Conservation (phyloP, 2,329 filamentous ascomycete genomes). For the Ceratocystis destructans region DNA sequence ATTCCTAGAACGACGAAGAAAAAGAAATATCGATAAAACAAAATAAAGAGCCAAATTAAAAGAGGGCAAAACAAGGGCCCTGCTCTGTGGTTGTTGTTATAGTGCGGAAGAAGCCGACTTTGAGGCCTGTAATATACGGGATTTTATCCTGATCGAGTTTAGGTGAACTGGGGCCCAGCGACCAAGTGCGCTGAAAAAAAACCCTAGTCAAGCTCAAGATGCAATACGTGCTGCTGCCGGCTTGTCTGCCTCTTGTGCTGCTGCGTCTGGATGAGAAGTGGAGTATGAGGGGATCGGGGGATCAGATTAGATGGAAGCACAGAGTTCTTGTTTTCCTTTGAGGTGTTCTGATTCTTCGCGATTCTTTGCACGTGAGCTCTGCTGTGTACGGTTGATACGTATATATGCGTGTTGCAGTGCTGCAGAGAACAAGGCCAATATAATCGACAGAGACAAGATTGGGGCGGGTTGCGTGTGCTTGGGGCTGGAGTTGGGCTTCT, state of each 20-base stretch:
- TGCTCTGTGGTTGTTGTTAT: background rate
- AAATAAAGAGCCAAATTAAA: background rate
- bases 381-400: no score
- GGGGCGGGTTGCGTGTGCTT: no score
- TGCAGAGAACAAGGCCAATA: no score
- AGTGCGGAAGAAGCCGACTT: background rate
- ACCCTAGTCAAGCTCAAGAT: constrained; percentile 14
- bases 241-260: no score
- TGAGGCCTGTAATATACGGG: constrained; percentile 7
- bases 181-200: constrained; percentile 12
- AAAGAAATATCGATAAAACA: background rate
- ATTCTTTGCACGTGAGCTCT: no score
- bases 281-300: no score
- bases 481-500: background rate
- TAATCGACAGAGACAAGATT: no score
- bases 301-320: no score
- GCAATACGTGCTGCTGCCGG: background rate
- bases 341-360: no score
- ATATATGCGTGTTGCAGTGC: no score
- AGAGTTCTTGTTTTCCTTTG: no score
- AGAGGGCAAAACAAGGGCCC: background rate
- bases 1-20: background rate
- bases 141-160: constrained; percentile 1
- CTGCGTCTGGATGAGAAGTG: no score
- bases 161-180: constrained; percentile 14